Evolutionary conservation across 1,284 basidiomycete genomes (phyloP).

Genomic region (Ustilago cynodontis): DNA sequence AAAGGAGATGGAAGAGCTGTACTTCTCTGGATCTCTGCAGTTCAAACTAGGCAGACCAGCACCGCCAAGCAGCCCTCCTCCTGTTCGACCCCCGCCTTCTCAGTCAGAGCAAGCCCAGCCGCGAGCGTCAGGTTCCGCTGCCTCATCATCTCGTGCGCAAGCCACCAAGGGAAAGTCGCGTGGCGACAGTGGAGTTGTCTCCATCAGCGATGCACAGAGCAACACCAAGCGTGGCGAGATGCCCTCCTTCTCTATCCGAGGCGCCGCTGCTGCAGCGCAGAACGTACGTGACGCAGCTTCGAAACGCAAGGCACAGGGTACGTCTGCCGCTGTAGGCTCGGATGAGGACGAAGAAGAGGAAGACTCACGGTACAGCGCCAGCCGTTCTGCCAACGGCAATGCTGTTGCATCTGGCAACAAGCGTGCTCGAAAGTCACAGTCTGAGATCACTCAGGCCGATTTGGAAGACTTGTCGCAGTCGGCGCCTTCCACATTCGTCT

Average conservation of each 20-base stretch:
- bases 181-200: conserved; percentile 33
- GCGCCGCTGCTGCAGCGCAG: conserved; percentile 24
- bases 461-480: conserved; percentile 49
- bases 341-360: conserved; percentile 22
- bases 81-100: conserved; percentile 26
- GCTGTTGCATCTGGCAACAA: conserved; percentile 13
- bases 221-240: conserved; percentile 19
- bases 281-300: conserved; percentile 5
- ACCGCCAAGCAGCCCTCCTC: conserved; percentile 46
- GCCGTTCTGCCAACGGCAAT: conserved; percentile 22
- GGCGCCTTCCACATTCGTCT: conserved; percentile 47
- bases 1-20: conserved; percentile 77
- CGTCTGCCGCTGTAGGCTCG: neutral
- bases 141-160: conserved; percentile 4
- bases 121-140: conserved; percentile 3
- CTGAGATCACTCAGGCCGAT: conserved; percentile 41
- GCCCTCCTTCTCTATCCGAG: conserved; percentile 35
- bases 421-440: conserved; percentile 10
- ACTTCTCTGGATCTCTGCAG: conserved; percentile 77
- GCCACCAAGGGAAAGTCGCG: conserved; percentile 11
- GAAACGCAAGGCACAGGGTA: conserved; percentile 15
- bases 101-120: conserved; percentile 4
- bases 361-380: conserved; percentile 47
- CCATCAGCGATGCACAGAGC: conserved; percentile 25
- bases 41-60: conserved; percentile 72